phyloP scores from a whole-genome alignment of 768 basidiomycete genomes.

The Suillus alpinus region DNA sequence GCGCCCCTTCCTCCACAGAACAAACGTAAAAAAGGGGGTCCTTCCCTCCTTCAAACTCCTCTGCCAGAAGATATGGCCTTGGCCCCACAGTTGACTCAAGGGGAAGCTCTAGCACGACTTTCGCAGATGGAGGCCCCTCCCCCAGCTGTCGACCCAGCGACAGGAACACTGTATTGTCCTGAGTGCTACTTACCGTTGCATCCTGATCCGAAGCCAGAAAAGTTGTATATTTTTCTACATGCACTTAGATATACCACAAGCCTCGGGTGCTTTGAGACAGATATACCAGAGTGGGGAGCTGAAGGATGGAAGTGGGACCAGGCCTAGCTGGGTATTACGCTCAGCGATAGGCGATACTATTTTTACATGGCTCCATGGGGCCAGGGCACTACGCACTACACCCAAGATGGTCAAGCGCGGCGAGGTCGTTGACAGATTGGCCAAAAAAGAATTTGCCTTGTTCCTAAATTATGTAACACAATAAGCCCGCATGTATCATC shows the following conservation, averaged over 20 bases:
- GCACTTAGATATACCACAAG: constrained; percentile 82
- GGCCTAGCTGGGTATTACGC: constrained; percentile 16
- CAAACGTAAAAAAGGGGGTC: constrained; percentile 54
- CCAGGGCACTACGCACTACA: constrained; percentile 51
- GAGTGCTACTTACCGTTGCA: constrained; percentile 92
- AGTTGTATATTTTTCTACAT: constrained; percentile 93
- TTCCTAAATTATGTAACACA: constrained; percentile 19
- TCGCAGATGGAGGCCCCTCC: constrained; percentile 18
- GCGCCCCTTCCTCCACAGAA: constrained; percentile 59
- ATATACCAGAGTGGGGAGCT: constrained; percentile 86
- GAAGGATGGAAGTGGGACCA: constrained; percentile 70
- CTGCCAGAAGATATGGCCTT: background rate
- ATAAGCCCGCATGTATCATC: background rate
- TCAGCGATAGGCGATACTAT: constrained; percentile 1
- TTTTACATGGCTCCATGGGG: constrained; percentile 57
- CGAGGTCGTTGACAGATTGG: constrained; percentile 83
- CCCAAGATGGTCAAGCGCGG: constrained; percentile 49
- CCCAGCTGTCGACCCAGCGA: constrained; percentile 36
- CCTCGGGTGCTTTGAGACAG: constrained; percentile 80
- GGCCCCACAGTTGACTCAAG: constrained; percentile 38
- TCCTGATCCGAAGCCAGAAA: constrained; percentile 90
- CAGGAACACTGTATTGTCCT: constrained; percentile 66
- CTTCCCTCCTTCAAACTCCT: background rate
- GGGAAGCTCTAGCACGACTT: constrained; percentile 47
- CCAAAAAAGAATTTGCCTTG: constrained; percentile 48